Base-by-base conservation (phyloP, 768 basidiomycete genomes). In the Pluteus cervinus region DNA sequence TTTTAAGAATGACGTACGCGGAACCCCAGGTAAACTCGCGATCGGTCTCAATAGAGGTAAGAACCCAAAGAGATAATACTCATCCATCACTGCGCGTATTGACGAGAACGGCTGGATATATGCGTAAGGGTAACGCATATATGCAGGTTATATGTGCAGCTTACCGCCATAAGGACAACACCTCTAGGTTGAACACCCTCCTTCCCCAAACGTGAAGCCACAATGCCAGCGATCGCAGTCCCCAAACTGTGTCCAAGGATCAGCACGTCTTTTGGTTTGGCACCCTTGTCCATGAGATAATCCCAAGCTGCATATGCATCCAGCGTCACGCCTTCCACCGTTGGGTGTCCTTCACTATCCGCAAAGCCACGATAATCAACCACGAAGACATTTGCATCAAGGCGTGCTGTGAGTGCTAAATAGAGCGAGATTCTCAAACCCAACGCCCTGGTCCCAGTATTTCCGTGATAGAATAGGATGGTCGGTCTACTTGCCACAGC, bases 351-450 rank as follows among this genome's bases (percentile, higher is more conserved):
- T 3, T 71, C 66, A 14, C 81, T 84, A 53, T 88, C 83, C 4
- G 63, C 86, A 46, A 79, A 89, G 1, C 85, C 85, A 33, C 85
- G 68, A 52, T 89, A 89, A 55, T 89, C 86, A 15, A 80, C 64
- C 0, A 72, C 73, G 16, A 88, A 55, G 16, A 86, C 68, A 51
- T 86, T 85, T 11, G 67, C 69, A 22, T 58, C 56, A 20, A 80
- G 55, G 0, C 73, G 68, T 5, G 70, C 65, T 0, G 80, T 69
- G 41, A 75, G 65, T 0, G 60, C 56, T 0, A 57, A 60, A 51
- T 79, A 81, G 5, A 74, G 51, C 1, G 61, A 58, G 1, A 80
- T 69, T 17, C 85, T 75, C 29, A 68, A 60, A 2, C 58, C 53
- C 2, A 66, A 58, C 0, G 79, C 77, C 7, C 85, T 68, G 2